These are phyloP conservation scores for Lanmaoa rubissima DNA, from an alignment of 768 basidiomycete species.

Conservation along the genomic window DNA sequence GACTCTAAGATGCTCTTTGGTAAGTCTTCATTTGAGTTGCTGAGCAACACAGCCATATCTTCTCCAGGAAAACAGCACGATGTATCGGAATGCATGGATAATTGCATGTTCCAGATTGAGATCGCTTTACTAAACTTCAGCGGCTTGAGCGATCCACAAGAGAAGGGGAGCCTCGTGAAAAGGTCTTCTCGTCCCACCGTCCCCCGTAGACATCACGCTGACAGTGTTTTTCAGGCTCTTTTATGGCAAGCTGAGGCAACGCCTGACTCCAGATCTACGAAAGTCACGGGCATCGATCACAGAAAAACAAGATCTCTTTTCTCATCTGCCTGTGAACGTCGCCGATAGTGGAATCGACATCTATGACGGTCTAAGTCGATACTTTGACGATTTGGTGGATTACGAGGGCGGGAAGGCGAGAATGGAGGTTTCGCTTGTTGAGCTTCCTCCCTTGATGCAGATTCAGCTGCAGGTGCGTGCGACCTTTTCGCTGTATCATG, in stretches of 20 bases:
- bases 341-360: slow-evolving; percentile 86
- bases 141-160: slow-evolving; percentile 36
- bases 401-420: slow-evolving; percentile 82
- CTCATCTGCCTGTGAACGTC: slow-evolving; percentile 92
- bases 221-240: slow-evolving; percentile 56
- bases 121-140: slow-evolving; percentile 81
- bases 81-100: slow-evolving; percentile 98
- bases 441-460: slow-evolving; percentile 87
- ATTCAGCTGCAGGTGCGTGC: slow-evolving; percentile 86
- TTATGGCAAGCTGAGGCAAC: slow-evolving; percentile 83
- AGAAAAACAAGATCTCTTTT: slow-evolving; percentile 90
- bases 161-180: slow-evolving; percentile 81
- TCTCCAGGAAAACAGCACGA: slow-evolving; percentile 89
- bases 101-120: slow-evolving; percentile 98
- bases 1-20: slow-evolving; percentile 92
- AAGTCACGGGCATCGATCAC: slow-evolving; percentile 58
- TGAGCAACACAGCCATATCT: not conserved
- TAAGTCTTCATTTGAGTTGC: slow-evolving; percentile 34
- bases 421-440: slow-evolving; percentile 84
- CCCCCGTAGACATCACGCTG: not conserved
- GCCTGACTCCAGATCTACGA: slow-evolving; percentile 39
- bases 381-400: slow-evolving; percentile 88
- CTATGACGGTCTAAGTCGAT: slow-evolving; percentile 89
- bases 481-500: not conserved
- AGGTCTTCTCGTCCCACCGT: slow-evolving; percentile 43